Conservation (phyloP, 768 basidiomycete species). For the Boletus coccyginus region DNA sequence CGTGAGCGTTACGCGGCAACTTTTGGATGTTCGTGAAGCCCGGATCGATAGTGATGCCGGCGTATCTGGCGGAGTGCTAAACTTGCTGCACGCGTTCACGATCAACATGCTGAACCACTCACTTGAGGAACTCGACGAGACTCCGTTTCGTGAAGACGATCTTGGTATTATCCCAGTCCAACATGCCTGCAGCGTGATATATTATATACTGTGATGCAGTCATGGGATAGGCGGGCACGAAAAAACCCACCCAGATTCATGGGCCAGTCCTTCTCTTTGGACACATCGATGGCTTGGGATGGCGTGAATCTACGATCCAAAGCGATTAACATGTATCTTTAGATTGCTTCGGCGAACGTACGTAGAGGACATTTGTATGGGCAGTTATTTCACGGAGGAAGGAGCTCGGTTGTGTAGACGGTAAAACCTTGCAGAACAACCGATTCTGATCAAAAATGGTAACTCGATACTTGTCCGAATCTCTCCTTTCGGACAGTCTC, state of each 20-base stretch:
- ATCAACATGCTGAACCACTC: constrained; percentile 18
- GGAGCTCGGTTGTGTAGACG: not conserved
- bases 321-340: not conserved
- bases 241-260: constrained; percentile 52
- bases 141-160: constrained; percentile 80
- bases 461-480: not conserved
- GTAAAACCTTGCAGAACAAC: not conserved
- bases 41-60: constrained; percentile 73
- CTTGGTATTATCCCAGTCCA: constrained; percentile 76
- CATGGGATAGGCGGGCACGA: not conserved
- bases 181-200: constrained; percentile 48
- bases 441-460: constrained; percentile 5
- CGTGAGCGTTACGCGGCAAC: constrained; percentile 55
- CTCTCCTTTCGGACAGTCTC: not conserved
- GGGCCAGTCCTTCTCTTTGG: constrained; percentile 74
- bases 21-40: constrained; percentile 73
- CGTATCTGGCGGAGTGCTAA: constrained; percentile 49
- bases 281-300: constrained; percentile 51
- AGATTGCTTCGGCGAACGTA: constrained; percentile 9
- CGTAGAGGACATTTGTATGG: constrained; percentile 24
- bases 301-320: constrained; percentile 51
- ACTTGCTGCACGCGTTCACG: constrained; percentile 14
- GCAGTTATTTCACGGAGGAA: not conserved
- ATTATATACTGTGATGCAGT: not conserved
- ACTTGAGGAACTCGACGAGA: constrained; percentile 78